Evolutionary conservation across 2,329 filamentous ascomycete genomes (phyloP).

Genomic region (Diaporthe humulicola): DNA sequence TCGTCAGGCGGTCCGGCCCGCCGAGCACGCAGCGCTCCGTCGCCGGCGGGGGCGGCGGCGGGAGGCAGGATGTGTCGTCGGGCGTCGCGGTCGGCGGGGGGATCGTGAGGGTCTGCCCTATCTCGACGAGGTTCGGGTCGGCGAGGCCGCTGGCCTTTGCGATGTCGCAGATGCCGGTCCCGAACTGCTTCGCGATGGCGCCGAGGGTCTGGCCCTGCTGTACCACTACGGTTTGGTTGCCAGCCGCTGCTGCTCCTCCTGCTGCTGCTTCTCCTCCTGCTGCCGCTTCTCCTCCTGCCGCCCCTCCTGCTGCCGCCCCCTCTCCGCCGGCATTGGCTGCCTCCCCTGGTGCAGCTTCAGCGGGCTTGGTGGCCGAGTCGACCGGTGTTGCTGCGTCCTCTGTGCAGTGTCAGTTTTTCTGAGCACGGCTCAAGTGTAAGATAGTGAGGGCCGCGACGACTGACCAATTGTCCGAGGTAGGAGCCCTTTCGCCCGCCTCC

Average conservation of each 20-base stretch:
- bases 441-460: background rate
- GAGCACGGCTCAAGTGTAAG: background rate
- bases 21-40: constrained; percentile 21
- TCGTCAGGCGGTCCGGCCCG: constrained; percentile 24
- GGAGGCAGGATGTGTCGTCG: constrained; percentile 31
- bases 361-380: constrained; percentile 15
- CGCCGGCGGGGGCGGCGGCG: constrained; percentile 9
- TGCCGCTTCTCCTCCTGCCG: background rate
- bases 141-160: constrained; percentile 29
- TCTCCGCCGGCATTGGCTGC: background rate
- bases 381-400: constrained; percentile 9
- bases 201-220: constrained; percentile 25
- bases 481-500: background rate
- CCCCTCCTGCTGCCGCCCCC: background rate
- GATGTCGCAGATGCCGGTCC: constrained; percentile 34
- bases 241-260: background rate
- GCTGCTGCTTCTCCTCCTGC: background rate
- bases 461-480: constrained; percentile 3
- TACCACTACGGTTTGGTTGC: constrained; percentile 17
- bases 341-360: background rate
- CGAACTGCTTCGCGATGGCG: constrained; percentile 17
- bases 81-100: constrained; percentile 24
- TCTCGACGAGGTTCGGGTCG: constrained; percentile 14
- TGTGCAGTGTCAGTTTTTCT: background rate
- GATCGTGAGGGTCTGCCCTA: constrained; percentile 28